A percentile compares a stretch with the other conserved stretches of the same genome.
Evolutionary conservation across 768 basidiomycete genomes (phyloP).

Genomic region (Boletus tomentosulus): DNA sequence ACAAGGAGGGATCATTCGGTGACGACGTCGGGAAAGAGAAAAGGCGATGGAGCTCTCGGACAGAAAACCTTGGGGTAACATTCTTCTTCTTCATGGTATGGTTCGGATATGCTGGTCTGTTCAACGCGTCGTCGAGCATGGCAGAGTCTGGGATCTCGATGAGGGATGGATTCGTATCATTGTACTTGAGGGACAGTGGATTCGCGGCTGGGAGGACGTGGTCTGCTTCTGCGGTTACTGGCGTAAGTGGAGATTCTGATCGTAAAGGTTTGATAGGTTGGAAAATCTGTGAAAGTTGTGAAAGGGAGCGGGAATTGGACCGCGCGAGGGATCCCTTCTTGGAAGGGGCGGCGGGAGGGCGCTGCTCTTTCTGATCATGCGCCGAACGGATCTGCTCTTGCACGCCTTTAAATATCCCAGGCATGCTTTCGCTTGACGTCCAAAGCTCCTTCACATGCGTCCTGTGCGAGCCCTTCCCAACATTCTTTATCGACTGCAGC

Average conservation of each 20-base stretch:
- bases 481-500: conserved; percentile 43
- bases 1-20: conserved; percentile 6
- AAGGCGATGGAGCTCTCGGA: conserved; percentile 34
- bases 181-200: conserved; percentile 3
- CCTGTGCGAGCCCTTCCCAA: conserved; percentile 34
- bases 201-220: conserved; percentile 1
- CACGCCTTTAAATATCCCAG: conserved; percentile 24
- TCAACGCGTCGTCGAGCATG: conserved; percentile 7
- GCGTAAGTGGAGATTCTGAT: conserved; percentile 24
- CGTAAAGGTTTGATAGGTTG: conserved; percentile 26
- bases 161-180: conserved; percentile 27
- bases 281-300: conserved; percentile 27
- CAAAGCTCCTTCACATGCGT: conserved; percentile 39
- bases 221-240: conserved; percentile 16
- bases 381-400: conserved; percentile 21
- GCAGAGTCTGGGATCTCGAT: conserved; percentile 10
- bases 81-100: conserved; percentile 30
- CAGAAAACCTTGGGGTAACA: conserved; percentile 30
- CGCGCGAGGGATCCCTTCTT: conserved; percentile 28
- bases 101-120: conserved; percentile 33
- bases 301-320: conserved; percentile 31
- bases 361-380: conserved; percentile 11
- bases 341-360: conserved; percentile 11
- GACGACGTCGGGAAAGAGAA: conserved; percentile 24
- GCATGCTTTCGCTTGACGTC: conserved; percentile 27